These are phyloP conservation scores for Taphrina deformans DNA, from an alignment of 1,139 yeast genomes.

Conservation along the genomic window DNA sequence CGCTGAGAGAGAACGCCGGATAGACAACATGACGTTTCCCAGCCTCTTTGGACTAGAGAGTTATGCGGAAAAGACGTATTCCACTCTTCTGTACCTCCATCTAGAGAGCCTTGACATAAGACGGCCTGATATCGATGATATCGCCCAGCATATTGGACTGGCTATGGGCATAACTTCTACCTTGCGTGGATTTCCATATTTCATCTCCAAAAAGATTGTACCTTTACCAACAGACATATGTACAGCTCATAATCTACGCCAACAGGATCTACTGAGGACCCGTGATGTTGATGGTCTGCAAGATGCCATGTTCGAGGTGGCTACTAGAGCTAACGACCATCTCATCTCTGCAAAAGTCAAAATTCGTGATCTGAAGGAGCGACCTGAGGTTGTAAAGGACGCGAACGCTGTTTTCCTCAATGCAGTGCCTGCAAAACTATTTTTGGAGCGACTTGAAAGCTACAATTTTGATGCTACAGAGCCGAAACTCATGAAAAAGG, in stretches of 20 bases:
- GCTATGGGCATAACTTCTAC: conserved; percentile 71
- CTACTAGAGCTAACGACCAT: conserved; percentile 79
- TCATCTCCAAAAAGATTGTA: conserved; percentile 53
- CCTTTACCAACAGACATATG: conserved; percentile 63
- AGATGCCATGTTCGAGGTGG: conserved; percentile 67
- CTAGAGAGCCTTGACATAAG: conserved; percentile 55
- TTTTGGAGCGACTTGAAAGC: conserved; percentile 60
- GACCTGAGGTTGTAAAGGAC: conserved; percentile 51
- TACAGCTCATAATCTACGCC: conserved; percentile 59
- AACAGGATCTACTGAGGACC: conserved; percentile 61
- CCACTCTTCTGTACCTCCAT: conserved; percentile 68
- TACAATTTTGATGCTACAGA: conserved; percentile 63
- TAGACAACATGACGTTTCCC: conserved; percentile 54
- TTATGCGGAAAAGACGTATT: conserved; percentile 76
- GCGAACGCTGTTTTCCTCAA: conserved; percentile 52
- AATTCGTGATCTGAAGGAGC: conserved; percentile 51
- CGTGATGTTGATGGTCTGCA: conserved; percentile 52
- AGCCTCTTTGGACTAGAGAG: conserved; percentile 64
- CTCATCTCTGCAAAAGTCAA: conserved; percentile 64
- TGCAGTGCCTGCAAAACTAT: conserved; percentile 65
- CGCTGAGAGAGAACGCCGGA: conserved; percentile 57
- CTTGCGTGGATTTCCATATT: conserved; percentile 62
- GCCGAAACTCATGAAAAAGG: conserved; percentile 55
- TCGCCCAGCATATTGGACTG: conserved; percentile 76
- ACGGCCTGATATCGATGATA: conserved; percentile 55